Base-by-base conservation (phyloP, 768 basidiomycete species). In the Suillus weaverae region DNA sequence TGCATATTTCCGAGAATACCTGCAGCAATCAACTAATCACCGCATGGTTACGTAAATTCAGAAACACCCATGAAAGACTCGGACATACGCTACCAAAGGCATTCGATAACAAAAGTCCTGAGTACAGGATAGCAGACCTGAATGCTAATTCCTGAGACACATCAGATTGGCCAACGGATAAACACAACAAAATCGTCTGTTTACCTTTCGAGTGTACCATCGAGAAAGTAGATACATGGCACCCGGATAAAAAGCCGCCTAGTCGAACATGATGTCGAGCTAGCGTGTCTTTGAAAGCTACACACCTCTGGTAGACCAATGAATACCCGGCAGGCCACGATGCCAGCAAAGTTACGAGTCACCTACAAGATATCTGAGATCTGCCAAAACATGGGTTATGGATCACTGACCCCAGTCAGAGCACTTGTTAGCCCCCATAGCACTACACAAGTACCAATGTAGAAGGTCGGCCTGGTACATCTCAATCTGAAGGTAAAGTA, bases 1-100 rank as follows among this genome's bases (percentile, higher is more conserved):
- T 92, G 84, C 89, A 92, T 89, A 54, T 81, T 82, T 0, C 81
- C 78, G 22, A 92, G 81, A 63, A 92, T 87, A 11, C 87, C 90
- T 26, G 90, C 90, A 41, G 89, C 90, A 73, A 91, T 86, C 14
- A 91, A 74, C 86, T 89, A 64, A 13, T 30, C 20, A 1, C 6
- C 3, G 11, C 44, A 65, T 44, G 9, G 57, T 35, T 39, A 35
- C 4, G n/a, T 35, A 38, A 39, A 48, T 16, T 48, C 33, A 30
- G 26, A 33, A 3, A 4, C 39, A 36, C 44, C 10, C 44, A 35
- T 20, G 53, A 36, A 33, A 41, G 57, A n/a, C n/a, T n/a, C n/a
- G n/a, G n/a, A 26, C 85, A 72, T 63, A 89, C 88, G 62, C 83
- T 79, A 55, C 89, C 89, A 69, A 90, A 89, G 4, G 89, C 88